A percentile compares a stretch with the other conserved stretches of the same genome.
These are phyloP conservation scores for Cryptomeria japonica DNA, from an alignment of 75 land plant species.

Conservation along the genomic window DNA sequence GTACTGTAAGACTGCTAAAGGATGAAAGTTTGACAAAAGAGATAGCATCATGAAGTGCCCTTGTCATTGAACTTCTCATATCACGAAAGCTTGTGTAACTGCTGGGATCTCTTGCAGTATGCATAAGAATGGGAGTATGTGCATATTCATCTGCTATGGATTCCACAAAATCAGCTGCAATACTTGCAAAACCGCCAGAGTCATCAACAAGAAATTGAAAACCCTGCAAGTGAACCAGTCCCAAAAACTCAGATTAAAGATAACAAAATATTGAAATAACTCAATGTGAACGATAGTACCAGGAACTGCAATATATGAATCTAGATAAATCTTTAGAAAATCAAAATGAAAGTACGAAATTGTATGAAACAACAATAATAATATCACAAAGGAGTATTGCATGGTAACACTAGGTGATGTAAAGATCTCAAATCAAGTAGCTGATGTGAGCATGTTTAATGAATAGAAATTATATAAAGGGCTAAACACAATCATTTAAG, in stretches of 20 bases:
- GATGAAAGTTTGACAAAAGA: constrained; percentile 12
- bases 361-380: background rate
- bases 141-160: constrained; percentile 5
- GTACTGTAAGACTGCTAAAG: constrained; percentile 9
- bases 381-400: background rate
- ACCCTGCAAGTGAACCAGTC: constrained; percentile 49
- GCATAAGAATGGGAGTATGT: constrained; percentile 5
- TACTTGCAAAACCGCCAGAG: constrained; percentile 83
- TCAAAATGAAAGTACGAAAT: background rate
- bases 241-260: background rate
- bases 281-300: background rate
- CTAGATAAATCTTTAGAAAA: background rate
- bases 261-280: background rate
- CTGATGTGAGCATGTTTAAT: background rate
- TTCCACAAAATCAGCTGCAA: constrained; percentile 78
- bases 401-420: background rate
- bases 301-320: background rate
- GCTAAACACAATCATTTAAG: background rate
- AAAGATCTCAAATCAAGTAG: background rate
- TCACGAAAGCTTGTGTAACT: background rate
- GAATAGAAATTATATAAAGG: background rate
- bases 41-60: constrained; percentile 15
- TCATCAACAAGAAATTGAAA: constrained; percentile 82
- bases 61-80: constrained; percentile 7
- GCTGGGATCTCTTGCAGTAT: constrained; percentile 8